Evolutionary conservation across 176 grass and related monocot genomes (phyloP), one percentile per base, ranked within the genome.

Genomic region (Aegilops bicornis): DNA sequence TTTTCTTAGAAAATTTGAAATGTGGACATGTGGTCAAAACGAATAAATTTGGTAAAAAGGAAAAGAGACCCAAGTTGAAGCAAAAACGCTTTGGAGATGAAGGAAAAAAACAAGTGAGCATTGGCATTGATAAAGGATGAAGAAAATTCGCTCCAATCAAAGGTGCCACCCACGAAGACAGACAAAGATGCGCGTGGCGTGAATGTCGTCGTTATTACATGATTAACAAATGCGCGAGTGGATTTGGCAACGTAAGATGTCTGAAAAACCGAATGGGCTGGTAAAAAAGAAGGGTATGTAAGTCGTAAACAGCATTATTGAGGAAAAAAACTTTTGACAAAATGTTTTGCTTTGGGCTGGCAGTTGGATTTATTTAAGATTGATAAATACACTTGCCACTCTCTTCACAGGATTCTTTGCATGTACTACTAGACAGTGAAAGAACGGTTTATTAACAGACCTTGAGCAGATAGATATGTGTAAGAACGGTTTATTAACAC

Each of bases 221-320:
- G 15, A 63, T 72, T 72, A 88, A 72, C 14, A 83, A 72, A 52
- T 47, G 25, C 36, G 67, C 54, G 8, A 32, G 58, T 84, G 31
- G 52, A 39, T 84, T 83, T 72, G 25, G 64, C 71, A 69, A 1
- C 48, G 15, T 50, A 16, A 22, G 17, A 73, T 64, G 20, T 9
- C 47, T 36, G 33, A 75, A 48, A 47, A 33, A 64, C 8, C 13
- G 31, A 74, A 60, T 42, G 8, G 45, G 31, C 16, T 69, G 71
- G 47, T 77, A 42, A 78, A 77, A 71, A 78, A 19, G 61, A 30
- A 71, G 35, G 13, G 35, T 4, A 3, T 35, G 45, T 80, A 48
- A 37, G 50, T 58, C 22, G 22, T 62, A 23, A n/a, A 42, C 8
- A 3, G 36, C 66, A 80, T 80, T 10, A 4, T 48, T 35, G 7